Evolutionary conservation across 2,329 filamentous ascomycete species (phyloP).

Genomic region (Botrytis hyacinthi): DNA sequence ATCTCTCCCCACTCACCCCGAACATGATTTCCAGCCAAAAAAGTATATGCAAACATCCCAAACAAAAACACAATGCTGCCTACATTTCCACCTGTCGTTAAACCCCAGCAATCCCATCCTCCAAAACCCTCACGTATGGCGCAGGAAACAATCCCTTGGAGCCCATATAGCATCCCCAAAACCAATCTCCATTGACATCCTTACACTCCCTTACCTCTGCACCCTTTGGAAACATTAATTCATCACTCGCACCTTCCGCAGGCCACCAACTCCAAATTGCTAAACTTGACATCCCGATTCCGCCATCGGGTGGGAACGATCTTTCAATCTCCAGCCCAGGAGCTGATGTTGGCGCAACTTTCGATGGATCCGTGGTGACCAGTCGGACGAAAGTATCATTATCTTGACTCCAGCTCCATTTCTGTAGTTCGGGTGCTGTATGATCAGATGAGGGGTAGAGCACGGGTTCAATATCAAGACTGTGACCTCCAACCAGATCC

Average conservation of each 20-base stretch:
- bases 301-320: conserved; percentile 72
- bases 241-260: conserved; percentile 59
- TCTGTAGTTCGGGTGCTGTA: conserved; percentile 42
- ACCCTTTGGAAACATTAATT: conserved; percentile 78
- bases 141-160: conserved; percentile 76
- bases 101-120: conserved; percentile 12
- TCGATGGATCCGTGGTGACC: conserved; percentile 52
- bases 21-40: not conserved
- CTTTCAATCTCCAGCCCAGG: conserved; percentile 29
- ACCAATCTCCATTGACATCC: conserved; percentile 91
- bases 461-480: conserved; percentile 56
- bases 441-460: conserved; percentile 28
- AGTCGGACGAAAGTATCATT: conserved; percentile 45
- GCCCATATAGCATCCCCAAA: conserved; percentile 81
- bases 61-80: not conserved
- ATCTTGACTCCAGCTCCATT: conserved; percentile 52
- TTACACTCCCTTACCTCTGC: conserved; percentile 82
- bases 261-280: conserved; percentile 82
- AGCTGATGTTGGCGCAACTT: conserved; percentile 38
- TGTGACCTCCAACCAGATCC: conserved; percentile 75
- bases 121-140: conserved; percentile 62
- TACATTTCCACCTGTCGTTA: not conserved
- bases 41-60: not conserved
- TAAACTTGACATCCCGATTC: conserved; percentile 59
- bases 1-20: not conserved